Evolutionary conservation across 768 basidiomycete genomes (phyloP).

Genomic region (Serendipita vermifera): DNA sequence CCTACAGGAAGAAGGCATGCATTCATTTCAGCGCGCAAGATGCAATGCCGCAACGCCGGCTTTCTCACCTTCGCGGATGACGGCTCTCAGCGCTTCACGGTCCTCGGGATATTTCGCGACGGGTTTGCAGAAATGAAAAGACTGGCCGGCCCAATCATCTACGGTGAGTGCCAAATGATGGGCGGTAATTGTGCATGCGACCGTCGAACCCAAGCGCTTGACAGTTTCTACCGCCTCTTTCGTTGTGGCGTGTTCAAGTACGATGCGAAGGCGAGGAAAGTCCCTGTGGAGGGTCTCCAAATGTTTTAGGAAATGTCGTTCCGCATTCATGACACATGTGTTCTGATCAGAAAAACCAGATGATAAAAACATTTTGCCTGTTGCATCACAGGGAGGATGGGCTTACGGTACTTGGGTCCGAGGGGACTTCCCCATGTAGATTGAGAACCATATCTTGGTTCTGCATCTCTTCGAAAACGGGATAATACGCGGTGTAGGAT

Average conservation of each 20-base stretch:
- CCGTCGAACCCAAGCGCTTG: constrained; percentile 60
- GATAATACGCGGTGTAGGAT: constrained; percentile 86
- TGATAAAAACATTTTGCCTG: too few species aligned
- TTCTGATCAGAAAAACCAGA: too few species aligned
- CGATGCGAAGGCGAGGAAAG: constrained; percentile 86
- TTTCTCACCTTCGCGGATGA: constrained; percentile 54
- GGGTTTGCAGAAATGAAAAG: constrained; percentile 95
- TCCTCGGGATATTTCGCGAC: constrained; percentile 95
- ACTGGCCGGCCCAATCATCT: constrained; percentile 93
- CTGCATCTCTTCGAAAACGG: constrained; percentile 88
- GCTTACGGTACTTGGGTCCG: constrained; percentile 51
- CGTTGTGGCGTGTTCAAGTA: constrained; percentile 94
- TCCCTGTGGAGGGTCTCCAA: constrained; percentile 62
- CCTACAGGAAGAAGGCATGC: constrained; percentile 31
- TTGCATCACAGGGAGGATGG: constrained; percentile 7
- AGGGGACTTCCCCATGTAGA: constrained; percentile 93
- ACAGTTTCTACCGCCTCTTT: constrained; percentile 82
- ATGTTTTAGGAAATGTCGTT: constrained; percentile 78
- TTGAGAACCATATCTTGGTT: constrained; percentile 89
- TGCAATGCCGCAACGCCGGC: background rate
- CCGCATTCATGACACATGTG: constrained; percentile 87
- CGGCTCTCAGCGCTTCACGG: constrained; percentile 62
- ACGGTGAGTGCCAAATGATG: constrained; percentile 91
- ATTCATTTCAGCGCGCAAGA: background rate
- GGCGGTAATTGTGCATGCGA: constrained; percentile 93